phyloP scores from a whole-genome alignment of 495 filamentous ascomycete species.

The Annulohypoxylon nitens region DNA sequence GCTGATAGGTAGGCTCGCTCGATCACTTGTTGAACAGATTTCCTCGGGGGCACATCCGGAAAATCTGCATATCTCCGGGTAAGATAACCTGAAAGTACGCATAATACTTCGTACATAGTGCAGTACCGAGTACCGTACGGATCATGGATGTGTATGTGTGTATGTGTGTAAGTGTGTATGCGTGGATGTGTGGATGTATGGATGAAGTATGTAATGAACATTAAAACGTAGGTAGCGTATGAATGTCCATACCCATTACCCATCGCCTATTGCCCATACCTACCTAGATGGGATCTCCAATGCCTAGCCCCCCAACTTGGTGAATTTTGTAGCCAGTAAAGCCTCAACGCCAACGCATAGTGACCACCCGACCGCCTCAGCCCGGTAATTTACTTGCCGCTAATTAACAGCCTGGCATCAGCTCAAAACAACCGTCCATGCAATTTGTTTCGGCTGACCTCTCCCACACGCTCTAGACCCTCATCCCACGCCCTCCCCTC shows the following conservation, averaged over 20 bases:
- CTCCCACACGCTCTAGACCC: slow-evolving; percentile 46
- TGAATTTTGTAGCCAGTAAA: slow-evolving; percentile 37
- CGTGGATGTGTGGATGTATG: not conserved
- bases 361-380: slow-evolving; percentile 46
- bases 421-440: slow-evolving; percentile 46
- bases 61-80: slow-evolving; percentile 21
- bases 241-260: not conserved
- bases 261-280: not conserved
- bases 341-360: slow-evolving; percentile 38
- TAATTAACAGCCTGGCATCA: slow-evolving; percentile 48
- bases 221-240: not conserved
- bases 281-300: slow-evolving; percentile 6
- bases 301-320: slow-evolving; percentile 31
- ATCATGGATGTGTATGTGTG: slow-evolving; percentile 9
- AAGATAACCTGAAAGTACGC: not conserved
- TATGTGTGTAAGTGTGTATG: not conserved
- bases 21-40: slow-evolving; percentile 25
- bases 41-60: slow-evolving; percentile 39
- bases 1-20: slow-evolving; percentile 35
- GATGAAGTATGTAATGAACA: not conserved
- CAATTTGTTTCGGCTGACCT: slow-evolving; percentile 47
- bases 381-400: slow-evolving; percentile 51
- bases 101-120: not conserved
- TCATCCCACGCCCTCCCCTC: slow-evolving; percentile 42
- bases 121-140: too few relatives aligned